Percentiles rank a stretch among this genome's conserved stretches.
phyloP scores from a whole-genome alignment of 1,139 yeast species.

The Pneumocystis oryctolagi region DNA sequence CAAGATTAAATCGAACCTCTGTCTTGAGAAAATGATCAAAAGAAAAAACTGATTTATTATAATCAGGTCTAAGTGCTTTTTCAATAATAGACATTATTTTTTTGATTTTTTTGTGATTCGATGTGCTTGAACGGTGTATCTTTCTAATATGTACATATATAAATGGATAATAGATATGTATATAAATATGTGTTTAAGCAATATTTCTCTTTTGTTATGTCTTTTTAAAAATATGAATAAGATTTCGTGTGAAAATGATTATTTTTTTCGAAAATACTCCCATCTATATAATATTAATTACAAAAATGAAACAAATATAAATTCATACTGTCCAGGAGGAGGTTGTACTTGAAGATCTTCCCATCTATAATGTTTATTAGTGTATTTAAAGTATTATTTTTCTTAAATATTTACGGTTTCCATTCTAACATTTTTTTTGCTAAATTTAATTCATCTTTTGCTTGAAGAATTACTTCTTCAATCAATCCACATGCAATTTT shows the following conservation, averaged over 20 bases:
- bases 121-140: neutral
- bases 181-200: neutral
- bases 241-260: neutral
- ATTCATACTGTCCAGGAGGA: constrained; percentile 29
- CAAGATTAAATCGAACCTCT: neutral
- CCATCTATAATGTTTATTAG: constrained; percentile 20
- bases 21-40: neutral
- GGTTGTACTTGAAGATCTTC: constrained; percentile 30
- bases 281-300: neutral
- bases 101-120: neutral
- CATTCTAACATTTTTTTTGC: constrained; percentile 53
- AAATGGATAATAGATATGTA: neutral
- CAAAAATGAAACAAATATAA: constrained; percentile 5
- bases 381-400: neutral
- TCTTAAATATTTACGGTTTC: constrained; percentile 31
- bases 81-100: neutral
- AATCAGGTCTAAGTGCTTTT: neutral
- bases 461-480: constrained; percentile 71
- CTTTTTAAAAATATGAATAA: neutral
- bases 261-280: constrained; percentile 1
- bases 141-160: neutral
- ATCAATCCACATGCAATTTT: constrained; percentile 71
- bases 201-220: neutral
- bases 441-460: constrained; percentile 62
- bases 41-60: neutral